Base-by-base conservation (phyloP, 495 filamentous ascomycete genomes). In the Aspergillus diversus region DNA sequence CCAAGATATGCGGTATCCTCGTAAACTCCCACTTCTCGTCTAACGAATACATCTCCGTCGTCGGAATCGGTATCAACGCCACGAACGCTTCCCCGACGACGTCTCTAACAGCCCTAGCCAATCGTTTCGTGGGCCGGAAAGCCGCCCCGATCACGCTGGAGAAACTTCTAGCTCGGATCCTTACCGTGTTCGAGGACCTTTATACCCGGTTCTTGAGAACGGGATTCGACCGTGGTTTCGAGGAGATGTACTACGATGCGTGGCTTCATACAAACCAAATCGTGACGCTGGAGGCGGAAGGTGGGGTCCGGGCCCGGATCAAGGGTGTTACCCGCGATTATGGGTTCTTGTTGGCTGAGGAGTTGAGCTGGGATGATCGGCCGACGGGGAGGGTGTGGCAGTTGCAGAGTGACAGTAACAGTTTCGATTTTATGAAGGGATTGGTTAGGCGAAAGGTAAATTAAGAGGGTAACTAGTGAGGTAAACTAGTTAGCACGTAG, bases 381-480 rank as follows among this genome's bases (percentile, higher is more conserved):
- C 72, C 79, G 1, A 97, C 92, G 9, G 93, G 94, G 1, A 89
- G 84, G 73, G 80, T 90, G 48, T 93, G 87, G 83, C 86, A 89
- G 70, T 77, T 99, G 75, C 93, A 97, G 79, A 97, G 91, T 74
- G 95, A 99, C 69, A 92, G 92, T 70, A 99, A 99, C 69, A 97
- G 92, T 77, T 99, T 99, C 80, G 96, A 99, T 78, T 99, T 97
- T 77, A 94, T 97, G 75, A 89, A 83, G 71, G 95, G 95, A 0
- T 72, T 99, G 75, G 75, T 99, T 53, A 92, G 85, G 83, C 83
- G 88, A 71, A 97, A 95, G 82, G 71, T 90, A 43, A 63, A 63
- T n/a, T 63, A 50, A 55, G 17, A 21, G 21, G 9, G 4, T 43
- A 12, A 42, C 21, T 27, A 27, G 21, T 27, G 21, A 27, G 21